Evolutionary conservation across 2,329 filamentous ascomycete genomes (phyloP), one percentile per base, ranked within the genome.

Genomic region (Gaeumannomyces sp.): DNA sequence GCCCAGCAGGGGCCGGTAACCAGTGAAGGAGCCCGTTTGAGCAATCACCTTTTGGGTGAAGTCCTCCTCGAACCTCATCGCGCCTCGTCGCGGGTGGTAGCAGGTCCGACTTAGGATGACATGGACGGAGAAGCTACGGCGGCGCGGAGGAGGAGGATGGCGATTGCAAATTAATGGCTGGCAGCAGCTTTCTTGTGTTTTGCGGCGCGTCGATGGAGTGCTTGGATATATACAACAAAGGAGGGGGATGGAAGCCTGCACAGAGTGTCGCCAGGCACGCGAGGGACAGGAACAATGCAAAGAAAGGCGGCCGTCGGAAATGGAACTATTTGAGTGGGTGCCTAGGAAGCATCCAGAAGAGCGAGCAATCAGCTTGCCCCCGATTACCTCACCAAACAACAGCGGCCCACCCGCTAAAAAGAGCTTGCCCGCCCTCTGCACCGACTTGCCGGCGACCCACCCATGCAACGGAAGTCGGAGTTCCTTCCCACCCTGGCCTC

Each of bases 11-110:
- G 81, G 78, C 66, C 83, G 81, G 69, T 82, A 82, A 69, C 87
- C 86, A 22, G 84, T 81, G 72, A 89, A 84, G 66, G 86, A 89
- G 70, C 86, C 86, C 65, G 85, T 84, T 71, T 79, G 79, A 71
- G 76, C 69, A 66, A 85, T 73, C 71, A 80, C 76, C 76, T 80
- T 76, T 74, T 85, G 82, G 68, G 72, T 71, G 60, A 68, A 67
- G 65, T 72, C 72, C 70, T 72, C 70, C 62, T 73, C 72, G 72
- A 73, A 72, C 71, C 71, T 73, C 77, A 78, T 78, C 73, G 72
- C 74, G 73, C 70, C 66, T 62, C 45, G n/a, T 62, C 29, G 45
- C 27, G 29, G 38, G 45, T 56, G 45, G 10, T 25, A n/a, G 45
- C 45, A n/a, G 45, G 45, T 11, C 45, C 45, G 45, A 53, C 22